Percentiles rank a stretch among this genome's conserved stretches.
phyloP scores from a whole-genome alignment of 2,329 filamentous ascomycete species.

The Xylariomycetidae sp. region DNA sequence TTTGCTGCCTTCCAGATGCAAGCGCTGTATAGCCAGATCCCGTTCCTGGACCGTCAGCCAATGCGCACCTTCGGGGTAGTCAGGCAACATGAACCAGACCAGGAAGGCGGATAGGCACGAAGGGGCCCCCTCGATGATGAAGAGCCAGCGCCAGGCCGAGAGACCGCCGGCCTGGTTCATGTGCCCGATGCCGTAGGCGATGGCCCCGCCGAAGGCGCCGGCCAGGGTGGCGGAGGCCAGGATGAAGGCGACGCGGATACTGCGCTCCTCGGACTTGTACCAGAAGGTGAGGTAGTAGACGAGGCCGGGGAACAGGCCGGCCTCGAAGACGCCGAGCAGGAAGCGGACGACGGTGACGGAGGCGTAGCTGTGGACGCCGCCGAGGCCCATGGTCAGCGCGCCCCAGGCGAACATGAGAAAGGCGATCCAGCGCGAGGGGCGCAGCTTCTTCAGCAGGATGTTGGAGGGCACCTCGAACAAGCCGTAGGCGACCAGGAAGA shows the following conservation, averaged over 20 bases:
- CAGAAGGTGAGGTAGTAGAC: slow-evolving; percentile 68
- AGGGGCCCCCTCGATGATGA: slow-evolving; percentile 38
- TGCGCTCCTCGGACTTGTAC: slow-evolving; percentile 66
- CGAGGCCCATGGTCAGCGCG: slow-evolving; percentile 62
- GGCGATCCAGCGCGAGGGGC: slow-evolving; percentile 59
- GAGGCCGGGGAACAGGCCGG: slow-evolving; percentile 65
- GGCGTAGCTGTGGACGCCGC: slow-evolving; percentile 56
- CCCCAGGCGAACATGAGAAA: slow-evolving; percentile 66
- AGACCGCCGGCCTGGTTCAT: slow-evolving; percentile 61
- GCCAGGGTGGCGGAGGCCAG: slow-evolving; percentile 66
- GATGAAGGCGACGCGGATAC: slow-evolving; percentile 66
- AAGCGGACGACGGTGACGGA: slow-evolving; percentile 64
- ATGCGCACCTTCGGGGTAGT: slow-evolving; percentile 60
- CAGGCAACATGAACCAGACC: slow-evolving; percentile 59
- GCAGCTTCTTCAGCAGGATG: slow-evolving; percentile 58
- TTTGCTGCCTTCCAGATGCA: slow-evolving; percentile 44
- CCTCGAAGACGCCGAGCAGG: slow-evolving; percentile 65
- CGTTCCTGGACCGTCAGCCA: slow-evolving; percentile 60
- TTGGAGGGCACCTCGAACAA: slow-evolving; percentile 64
- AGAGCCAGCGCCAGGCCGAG: slow-evolving; percentile 68
- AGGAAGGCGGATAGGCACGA: slow-evolving; percentile 50
- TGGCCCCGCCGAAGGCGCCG: slow-evolving; percentile 70
- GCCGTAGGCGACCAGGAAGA: slow-evolving; percentile 30
- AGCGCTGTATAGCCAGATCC: slow-evolving; percentile 42
- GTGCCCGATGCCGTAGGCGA: slow-evolving; percentile 69